phyloP scores from a whole-genome alignment of 192 early-diverging fungal genomes.

The Gamsiella multidivaricata region DNA sequence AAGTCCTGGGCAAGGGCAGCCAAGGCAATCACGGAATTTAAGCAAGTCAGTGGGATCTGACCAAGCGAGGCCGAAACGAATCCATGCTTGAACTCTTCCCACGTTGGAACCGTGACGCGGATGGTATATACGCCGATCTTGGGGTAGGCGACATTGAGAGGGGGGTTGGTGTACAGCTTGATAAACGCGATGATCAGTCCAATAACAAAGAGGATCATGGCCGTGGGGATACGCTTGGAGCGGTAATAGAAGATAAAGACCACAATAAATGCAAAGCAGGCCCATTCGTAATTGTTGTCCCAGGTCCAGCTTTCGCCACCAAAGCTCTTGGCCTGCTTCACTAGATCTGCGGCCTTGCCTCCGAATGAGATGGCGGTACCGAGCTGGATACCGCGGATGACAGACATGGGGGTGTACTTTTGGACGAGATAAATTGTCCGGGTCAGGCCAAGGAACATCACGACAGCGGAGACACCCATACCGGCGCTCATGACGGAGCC shows the following conservation, averaged over 20 bases:
- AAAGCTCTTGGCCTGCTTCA: constrained; percentile 65
- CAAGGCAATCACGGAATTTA: constrained; percentile 89
- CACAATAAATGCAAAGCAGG: constrained; percentile 73
- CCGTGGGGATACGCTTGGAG: constrained; percentile 71
- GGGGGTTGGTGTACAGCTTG: constrained; percentile 54
- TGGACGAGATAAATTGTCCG: constrained; percentile 75
- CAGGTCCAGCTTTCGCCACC: constrained; percentile 66
- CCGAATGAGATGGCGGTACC: constrained; percentile 79
- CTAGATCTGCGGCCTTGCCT: constrained; percentile 73
- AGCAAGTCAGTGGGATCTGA: constrained; percentile 86
- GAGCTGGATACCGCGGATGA: constrained; percentile 82
- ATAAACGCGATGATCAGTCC: constrained; percentile 81
- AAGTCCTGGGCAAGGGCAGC: constrained; percentile 81
- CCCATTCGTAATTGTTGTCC: constrained; percentile 82
- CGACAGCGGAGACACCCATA: constrained; percentile 71
- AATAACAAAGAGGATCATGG: constrained; percentile 77
- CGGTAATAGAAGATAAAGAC: constrained; percentile 75
- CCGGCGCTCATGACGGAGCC: constrained; percentile 78
- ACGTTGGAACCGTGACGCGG: constrained; percentile 65
- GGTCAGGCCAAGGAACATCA: constrained; percentile 75
- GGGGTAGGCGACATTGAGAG: constrained; percentile 53
- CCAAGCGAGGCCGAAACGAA: constrained; percentile 85
- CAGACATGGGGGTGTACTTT: constrained; percentile 73
- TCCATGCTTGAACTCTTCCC: constrained; percentile 74
- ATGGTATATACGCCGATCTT: constrained; percentile 69